phyloP scores from a whole-genome alignment of 306 rosid species.

The Corylus heterophylla region DNA sequence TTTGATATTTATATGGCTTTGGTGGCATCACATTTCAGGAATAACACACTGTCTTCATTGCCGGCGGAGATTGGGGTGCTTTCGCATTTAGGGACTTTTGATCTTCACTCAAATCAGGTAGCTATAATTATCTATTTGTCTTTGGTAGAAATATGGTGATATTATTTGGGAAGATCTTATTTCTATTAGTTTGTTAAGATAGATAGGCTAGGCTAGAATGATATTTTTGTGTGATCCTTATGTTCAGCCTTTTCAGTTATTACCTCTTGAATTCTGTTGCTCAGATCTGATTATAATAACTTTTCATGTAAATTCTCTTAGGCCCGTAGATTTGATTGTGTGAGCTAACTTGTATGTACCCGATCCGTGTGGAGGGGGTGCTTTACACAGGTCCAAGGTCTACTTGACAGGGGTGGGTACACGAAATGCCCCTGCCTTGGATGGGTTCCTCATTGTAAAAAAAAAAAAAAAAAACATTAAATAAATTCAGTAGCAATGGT shows the following conservation, averaged over 20 bases:
- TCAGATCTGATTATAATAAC: background rate
- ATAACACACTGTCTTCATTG: slow-evolving; percentile 61
- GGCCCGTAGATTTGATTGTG: background rate
- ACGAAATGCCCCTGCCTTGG: too few relatives aligned
- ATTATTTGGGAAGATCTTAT: background rate
- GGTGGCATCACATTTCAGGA: slow-evolving; percentile 48
- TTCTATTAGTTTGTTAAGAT: background rate
- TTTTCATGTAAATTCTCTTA: background rate
- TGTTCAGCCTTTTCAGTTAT: background rate
- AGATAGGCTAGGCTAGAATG: background rate
- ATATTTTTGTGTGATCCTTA: background rate
- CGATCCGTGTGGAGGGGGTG: too few relatives aligned
- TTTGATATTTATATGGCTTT: slow-evolving; percentile 25
- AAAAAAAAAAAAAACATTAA: too few relatives aligned
- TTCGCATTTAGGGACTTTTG: slow-evolving; percentile 78
- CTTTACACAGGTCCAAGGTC: too few relatives aligned
- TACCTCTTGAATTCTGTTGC: background rate
- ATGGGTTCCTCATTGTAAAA: too few relatives aligned
- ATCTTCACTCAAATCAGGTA: slow-evolving; percentile 95
- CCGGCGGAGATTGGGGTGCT: slow-evolving; percentile 77
- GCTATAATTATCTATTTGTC: slow-evolving; percentile 11
- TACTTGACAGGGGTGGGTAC: too few relatives aligned
- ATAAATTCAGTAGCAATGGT: background rate
- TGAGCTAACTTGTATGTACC: background rate
- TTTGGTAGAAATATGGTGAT: background rate